These are phyloP conservation scores for Alternaria ventricosa DNA, from an alignment of 2,329 filamentous ascomycete species.

Conservation along the genomic window DNA sequence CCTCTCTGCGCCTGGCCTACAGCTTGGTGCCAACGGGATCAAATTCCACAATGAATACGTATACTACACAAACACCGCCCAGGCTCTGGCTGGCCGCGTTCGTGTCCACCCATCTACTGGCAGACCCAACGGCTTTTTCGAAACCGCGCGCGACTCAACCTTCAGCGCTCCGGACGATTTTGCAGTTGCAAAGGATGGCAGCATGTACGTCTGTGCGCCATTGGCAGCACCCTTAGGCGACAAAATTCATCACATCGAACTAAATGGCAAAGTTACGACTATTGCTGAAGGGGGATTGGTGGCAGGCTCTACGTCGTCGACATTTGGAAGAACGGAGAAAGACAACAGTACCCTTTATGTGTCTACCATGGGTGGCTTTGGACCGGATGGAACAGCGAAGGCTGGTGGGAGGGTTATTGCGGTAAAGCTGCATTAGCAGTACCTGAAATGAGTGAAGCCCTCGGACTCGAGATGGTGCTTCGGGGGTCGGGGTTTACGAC, in stretches of 20 bases:
- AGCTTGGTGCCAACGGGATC: slow-evolving; percentile 33
- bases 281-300: slow-evolving; percentile 16
- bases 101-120: slow-evolving; percentile 13
- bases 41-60: slow-evolving; percentile 9
- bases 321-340: slow-evolving; percentile 21
- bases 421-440: slow-evolving; percentile 1
- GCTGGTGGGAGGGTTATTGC: slow-evolving; percentile 34
- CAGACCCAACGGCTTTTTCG: slow-evolving; percentile 5
- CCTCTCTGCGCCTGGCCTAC: slow-evolving; percentile 3
- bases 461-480: neutral
- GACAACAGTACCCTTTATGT: slow-evolving; percentile 30
- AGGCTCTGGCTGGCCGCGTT: slow-evolving; percentile 18
- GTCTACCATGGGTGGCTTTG: slow-evolving; percentile 29
- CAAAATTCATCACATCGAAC: slow-evolving; percentile 13
- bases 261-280: slow-evolving; percentile 13
- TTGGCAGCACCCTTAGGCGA: slow-evolving; percentile 13
- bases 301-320: slow-evolving; percentile 19
- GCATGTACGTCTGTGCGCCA: slow-evolving; percentile 15
- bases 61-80: slow-evolving; percentile 32
- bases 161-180: slow-evolving; percentile 27
- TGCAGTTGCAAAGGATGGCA: slow-evolving; percentile 21
- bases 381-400: slow-evolving; percentile 23
- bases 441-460: neutral
- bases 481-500: neutral
- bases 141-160: slow-evolving; percentile 2